Base-by-base conservation (phyloP, 768 basidiomycete species). In the Lactifluus volemus region DNA sequence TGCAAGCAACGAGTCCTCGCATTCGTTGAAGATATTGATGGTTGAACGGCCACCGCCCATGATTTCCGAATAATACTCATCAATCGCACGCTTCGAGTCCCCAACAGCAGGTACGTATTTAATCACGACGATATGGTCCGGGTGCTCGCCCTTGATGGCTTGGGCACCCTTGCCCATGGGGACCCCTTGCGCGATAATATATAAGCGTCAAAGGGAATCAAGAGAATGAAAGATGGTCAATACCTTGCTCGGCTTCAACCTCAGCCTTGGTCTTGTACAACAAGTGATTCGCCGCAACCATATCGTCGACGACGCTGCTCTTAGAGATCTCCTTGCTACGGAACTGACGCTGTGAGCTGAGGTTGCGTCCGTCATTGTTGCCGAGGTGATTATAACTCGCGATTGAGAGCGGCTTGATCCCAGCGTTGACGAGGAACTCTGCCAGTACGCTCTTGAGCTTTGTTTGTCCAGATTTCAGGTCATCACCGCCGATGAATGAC, bases 331-430 rank as follows among this genome's bases (percentile, higher is more conserved):
- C 96, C 84, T 98, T 98, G 79, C 87, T 90, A 78, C 86, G 88
- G 85, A 98, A 99, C 77, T 98, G 96, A 63, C 79, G 79, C 72
- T 92, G 91, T 6, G 92, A 88, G 55, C 84, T 87, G 70, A 99
- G 77, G 76, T 96, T 97, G 72, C 84, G 84, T 10, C 95, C 95
- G 69, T 98, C 96, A 73, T 99, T 98, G 81, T 98, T 98, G 15
- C 96, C 96, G 58, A 99, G 85, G 73, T 98, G 96, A 81, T 98
- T 98, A 81, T 99, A 98, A 12, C 90, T 93, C 10, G 96, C 90
- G 70, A 99, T 98, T 61, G 90, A 91, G 71, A 95, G 84, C 30
- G 95, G 95, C 78, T 97, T 97, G 81, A 98, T 98, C 61, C 95
- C 95, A 2, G 95, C 94, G 72, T 97, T 97, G 72, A 98, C 96